These are phyloP conservation scores for Penicillium sp. DNA, from an alignment of 2,329 filamentous ascomycete species.

Conservation along the genomic window DNA sequence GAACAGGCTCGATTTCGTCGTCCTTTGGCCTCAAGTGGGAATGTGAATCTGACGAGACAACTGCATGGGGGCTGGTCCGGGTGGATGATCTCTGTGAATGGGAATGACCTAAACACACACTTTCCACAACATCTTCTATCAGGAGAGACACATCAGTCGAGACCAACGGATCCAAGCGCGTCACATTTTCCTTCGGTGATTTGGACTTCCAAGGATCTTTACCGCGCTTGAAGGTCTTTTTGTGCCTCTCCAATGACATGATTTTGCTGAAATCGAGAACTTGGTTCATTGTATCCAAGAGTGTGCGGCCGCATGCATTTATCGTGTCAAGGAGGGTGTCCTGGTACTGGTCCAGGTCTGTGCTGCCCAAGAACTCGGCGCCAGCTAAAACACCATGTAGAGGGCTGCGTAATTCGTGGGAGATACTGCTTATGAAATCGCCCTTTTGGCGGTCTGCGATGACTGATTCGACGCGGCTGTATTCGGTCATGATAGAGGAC, in stretches of 20 bases:
- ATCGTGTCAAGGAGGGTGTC: slow-evolving; percentile 44
- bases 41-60: neutral
- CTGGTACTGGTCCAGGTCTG: slow-evolving; percentile 38
- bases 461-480: slow-evolving; percentile 34
- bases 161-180: slow-evolving; percentile 4
- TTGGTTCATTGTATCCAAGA: slow-evolving; percentile 46
- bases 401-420: slow-evolving; percentile 49
- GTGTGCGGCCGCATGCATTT: slow-evolving; percentile 49
- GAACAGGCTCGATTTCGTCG: neutral
- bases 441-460: slow-evolving; percentile 46
- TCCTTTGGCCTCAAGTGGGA: neutral
- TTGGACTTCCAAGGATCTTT: slow-evolving; percentile 8
- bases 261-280: slow-evolving; percentile 34
- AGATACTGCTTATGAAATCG: slow-evolving; percentile 51
- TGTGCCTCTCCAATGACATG: slow-evolving; percentile 18
- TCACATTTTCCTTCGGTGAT: neutral
- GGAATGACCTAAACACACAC: slow-evolving; percentile 24
- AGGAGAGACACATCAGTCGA: slow-evolving; percentile 25
- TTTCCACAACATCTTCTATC: slow-evolving; percentile 26
- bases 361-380: slow-evolving; percentile 47
- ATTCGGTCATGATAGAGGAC: slow-evolving; percentile 37
- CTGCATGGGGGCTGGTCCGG: neutral
- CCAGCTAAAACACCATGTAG: slow-evolving; percentile 46
- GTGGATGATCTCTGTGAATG: slow-evolving; percentile 3
- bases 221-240: slow-evolving; percentile 4